These are phyloP conservation scores for Tilletiaria anomala DNA, from an alignment of 1,284 basidiomycete genomes.

Conservation along the genomic window DNA sequence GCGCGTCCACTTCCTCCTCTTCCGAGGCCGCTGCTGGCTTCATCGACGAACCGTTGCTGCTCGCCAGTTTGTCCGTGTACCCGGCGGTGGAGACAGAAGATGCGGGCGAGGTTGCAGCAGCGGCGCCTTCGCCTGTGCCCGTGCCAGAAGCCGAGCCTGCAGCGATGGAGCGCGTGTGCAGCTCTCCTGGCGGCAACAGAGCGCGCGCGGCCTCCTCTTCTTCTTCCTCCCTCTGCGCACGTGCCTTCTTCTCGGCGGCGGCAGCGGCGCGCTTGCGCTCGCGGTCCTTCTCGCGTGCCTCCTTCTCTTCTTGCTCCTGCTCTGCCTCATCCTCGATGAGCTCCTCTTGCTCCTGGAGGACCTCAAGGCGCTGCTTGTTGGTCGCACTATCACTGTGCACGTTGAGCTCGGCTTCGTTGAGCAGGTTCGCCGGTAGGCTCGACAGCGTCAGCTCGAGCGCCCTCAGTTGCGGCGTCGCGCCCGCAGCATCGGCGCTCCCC, in stretches of 20 bases:
- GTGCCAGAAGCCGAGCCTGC: neutral
- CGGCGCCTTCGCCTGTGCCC: neutral
- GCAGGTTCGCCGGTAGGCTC: slow-evolving; percentile 81
- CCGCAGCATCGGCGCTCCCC: neutral
- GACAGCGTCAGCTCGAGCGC: slow-evolving; percentile 80
- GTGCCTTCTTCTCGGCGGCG: slow-evolving; percentile 23
- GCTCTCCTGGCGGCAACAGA: slow-evolving; percentile 19
- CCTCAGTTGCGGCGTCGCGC: slow-evolving; percentile 47
- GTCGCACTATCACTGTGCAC: slow-evolving; percentile 83
- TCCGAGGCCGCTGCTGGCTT: slow-evolving; percentile 2
- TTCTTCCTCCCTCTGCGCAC: slow-evolving; percentile 7
- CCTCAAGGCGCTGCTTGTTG: slow-evolving; percentile 95
- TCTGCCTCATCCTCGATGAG: slow-evolving; percentile 98
- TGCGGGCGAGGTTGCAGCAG: too few relatives aligned
- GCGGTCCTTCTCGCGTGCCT: slow-evolving; percentile 68
- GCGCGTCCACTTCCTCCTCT: slow-evolving; percentile 53
- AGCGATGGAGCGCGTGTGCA: neutral
- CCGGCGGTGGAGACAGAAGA: too few relatives aligned
- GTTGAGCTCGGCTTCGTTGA: slow-evolving; percentile 91
- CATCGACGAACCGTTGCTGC: slow-evolving; percentile 10
- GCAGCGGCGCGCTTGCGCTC: slow-evolving; percentile 53
- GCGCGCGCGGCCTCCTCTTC: slow-evolving; percentile 26
- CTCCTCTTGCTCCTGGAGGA: slow-evolving; percentile 94
- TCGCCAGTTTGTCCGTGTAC: too few relatives aligned
- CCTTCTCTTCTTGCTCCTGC: slow-evolving; percentile 84